Conservation (phyloP, 2,329 filamentous ascomycete genomes). For the Kalmusia sp. region DNA sequence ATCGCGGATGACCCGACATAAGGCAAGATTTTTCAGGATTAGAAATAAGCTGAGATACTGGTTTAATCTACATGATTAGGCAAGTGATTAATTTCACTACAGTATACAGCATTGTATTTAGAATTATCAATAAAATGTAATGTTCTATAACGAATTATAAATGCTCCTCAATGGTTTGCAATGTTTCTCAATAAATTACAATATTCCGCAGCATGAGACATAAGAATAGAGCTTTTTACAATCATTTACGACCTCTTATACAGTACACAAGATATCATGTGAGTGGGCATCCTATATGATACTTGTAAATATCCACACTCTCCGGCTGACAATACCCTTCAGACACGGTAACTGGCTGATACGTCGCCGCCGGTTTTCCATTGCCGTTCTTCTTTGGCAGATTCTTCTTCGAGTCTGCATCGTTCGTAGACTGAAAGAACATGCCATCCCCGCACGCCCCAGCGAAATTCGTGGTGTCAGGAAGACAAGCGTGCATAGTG, state of each 20-base stretch:
- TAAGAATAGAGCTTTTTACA: too few species aligned
- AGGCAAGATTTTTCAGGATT: background rate
- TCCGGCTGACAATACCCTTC: too few species aligned
- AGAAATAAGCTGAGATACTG: background rate
- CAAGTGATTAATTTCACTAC: background rate
- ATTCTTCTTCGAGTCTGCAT: background rate
- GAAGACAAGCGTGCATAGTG: background rate
- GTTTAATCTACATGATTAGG: background rate
- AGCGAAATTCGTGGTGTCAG: background rate
- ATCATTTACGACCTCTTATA: too few species aligned
- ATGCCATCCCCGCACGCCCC: background rate
- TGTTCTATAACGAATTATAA: too few species aligned
- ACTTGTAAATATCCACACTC: too few species aligned
- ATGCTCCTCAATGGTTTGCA: too few species aligned
- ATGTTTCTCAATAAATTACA: too few species aligned
- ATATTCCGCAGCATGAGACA: too few species aligned
- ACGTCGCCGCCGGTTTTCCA: too few species aligned
- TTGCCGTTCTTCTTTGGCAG: background rate
- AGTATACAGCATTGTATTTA: background rate
- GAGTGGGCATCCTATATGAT: too few species aligned
- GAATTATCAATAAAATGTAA: background rate
- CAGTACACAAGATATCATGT: too few species aligned
- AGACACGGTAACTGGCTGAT: too few species aligned
- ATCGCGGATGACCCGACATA: background rate
- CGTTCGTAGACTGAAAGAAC: background rate